Conservation (phyloP, 768 basidiomycete species). For the Collybia sp. region DNA sequence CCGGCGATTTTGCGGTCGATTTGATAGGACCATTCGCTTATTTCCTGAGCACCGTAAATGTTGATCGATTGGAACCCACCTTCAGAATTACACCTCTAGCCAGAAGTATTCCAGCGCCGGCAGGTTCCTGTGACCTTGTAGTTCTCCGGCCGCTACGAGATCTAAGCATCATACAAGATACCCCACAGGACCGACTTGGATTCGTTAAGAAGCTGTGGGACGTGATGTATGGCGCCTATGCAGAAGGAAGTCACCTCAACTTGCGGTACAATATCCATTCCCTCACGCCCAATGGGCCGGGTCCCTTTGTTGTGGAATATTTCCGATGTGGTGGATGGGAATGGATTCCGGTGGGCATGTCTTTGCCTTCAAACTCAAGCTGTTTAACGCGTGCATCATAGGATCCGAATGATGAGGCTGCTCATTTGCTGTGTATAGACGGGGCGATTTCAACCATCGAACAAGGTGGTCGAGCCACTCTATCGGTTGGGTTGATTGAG, state of each 20-base stretch:
- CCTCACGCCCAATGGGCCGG: conserved; percentile 34
- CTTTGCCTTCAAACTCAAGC: not conserved
- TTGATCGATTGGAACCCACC: conserved; percentile 78
- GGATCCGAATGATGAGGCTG: conserved; percentile 53
- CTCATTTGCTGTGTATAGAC: conserved; percentile 78
- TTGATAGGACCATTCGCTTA: conserved; percentile 81
- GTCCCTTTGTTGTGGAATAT: conserved; percentile 68
- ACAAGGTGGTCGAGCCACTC: conserved; percentile 52
- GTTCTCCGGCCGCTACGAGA: conserved; percentile 70
- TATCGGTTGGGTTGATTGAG: no score
- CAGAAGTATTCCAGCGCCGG: conserved; percentile 36
- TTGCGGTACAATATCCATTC: conserved; percentile 45
- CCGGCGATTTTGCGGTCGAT: conserved; percentile 32
- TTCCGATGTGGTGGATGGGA: conserved; percentile 77
- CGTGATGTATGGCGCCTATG: conserved; percentile 67
- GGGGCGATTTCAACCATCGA: conserved; percentile 67
- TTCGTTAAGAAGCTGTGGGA: conserved; percentile 53
- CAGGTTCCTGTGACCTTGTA: conserved; percentile 64
- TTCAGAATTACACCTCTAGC: conserved; percentile 75
- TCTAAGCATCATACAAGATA: conserved; percentile 38
- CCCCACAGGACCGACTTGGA: conserved; percentile 31
- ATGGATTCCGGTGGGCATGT: conserved; percentile 71
- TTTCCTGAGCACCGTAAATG: conserved; percentile 78
- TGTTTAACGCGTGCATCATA: conserved; percentile 19
- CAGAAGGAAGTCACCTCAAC: conserved; percentile 66